Base-by-base conservation (phyloP, 345 rosid species). In the Salix koriyanagi region DNA sequence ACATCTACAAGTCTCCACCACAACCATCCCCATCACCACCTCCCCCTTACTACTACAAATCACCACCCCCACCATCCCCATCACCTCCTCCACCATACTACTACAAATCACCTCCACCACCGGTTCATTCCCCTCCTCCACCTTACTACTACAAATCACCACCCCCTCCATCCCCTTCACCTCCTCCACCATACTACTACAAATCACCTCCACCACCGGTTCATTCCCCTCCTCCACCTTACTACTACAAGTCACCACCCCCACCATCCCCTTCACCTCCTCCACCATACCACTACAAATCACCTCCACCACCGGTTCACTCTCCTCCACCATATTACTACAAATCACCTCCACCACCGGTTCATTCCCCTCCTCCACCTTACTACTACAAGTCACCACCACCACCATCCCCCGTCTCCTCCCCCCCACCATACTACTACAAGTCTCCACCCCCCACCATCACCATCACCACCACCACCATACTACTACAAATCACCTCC, bases 1-100 rank as follows among this genome's bases (percentile, higher is more conserved):
- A 86, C 30, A 58, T 78, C n/a, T 83, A 85, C 39, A 84, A 78
- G 10, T 87, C 90, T 0, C 90, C 91, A 8, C 89, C 92, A 2
- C 92, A 61, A 34, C 37, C 37, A 34, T 0, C 73, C 73, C 9
- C 8, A 5, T 34, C 36, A 34, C 36, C 92, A 5, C 92, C 73
- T 0, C 73, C 73, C 3, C 4, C 58, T 16, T 65, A 65, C 0
- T 5, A 4, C 1, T 65, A 28, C 2, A 28, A 28, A 18, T 18
- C 69, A 30, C 44, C 79, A 1, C 79, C 74, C 0, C 74, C 79
- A 1, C 74, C 79, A 25, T 25, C 26, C 26, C 26, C 26, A 25
- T 34, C 37, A 5, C 37, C 37, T 34, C 37, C 37, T 6, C 37
- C 37, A 34, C 37, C 37, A 5, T 34, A 34, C 37, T 41, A 23